phyloP scores from a whole-genome alignment of 129 eudicot genomes.

The Centrapalus pauciflorus region DNA sequence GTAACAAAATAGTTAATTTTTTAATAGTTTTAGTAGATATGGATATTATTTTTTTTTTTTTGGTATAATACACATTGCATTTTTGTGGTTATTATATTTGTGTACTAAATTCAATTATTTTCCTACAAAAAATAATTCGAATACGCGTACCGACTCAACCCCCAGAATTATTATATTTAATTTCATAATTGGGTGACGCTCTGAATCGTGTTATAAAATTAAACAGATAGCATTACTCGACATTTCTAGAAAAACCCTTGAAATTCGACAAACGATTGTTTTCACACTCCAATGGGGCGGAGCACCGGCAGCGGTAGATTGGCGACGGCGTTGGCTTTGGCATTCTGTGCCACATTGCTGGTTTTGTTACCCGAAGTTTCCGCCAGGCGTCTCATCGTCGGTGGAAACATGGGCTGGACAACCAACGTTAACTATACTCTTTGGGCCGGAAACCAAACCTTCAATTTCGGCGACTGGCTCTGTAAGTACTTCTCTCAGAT shows the following conservation, averaged over 20 bases:
- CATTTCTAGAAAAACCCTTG: slow-evolving; percentile 4
- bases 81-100: neutral
- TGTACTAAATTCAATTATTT: neutral
- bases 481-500: slow-evolving; percentile 41
- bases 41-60: neutral
- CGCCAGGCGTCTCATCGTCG: slow-evolving; percentile 51
- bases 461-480: slow-evolving; percentile 79
- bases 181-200: slow-evolving; percentile 15
- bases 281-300: slow-evolving; percentile 32
- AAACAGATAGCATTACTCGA: slow-evolving; percentile 2
- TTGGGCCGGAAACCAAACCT: slow-evolving; percentile 66
- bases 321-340: slow-evolving; percentile 30
- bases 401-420: slow-evolving; percentile 58
- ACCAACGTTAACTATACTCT: slow-evolving; percentile 55
- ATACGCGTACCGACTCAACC: neutral
- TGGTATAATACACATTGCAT: neutral
- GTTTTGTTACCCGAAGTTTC: slow-evolving; percentile 56
- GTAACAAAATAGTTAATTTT: too few relatives aligned
- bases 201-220: slow-evolving; percentile 16
- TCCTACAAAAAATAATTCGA: neutral
- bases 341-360: slow-evolving; percentile 30
- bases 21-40: too few relatives aligned
- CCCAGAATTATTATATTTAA: neutral
- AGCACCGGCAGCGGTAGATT: slow-evolving; percentile 23
- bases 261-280: neutral